Conservation (phyloP, 257 asterid genomes). For the Buddleja alternifolia region DNA sequence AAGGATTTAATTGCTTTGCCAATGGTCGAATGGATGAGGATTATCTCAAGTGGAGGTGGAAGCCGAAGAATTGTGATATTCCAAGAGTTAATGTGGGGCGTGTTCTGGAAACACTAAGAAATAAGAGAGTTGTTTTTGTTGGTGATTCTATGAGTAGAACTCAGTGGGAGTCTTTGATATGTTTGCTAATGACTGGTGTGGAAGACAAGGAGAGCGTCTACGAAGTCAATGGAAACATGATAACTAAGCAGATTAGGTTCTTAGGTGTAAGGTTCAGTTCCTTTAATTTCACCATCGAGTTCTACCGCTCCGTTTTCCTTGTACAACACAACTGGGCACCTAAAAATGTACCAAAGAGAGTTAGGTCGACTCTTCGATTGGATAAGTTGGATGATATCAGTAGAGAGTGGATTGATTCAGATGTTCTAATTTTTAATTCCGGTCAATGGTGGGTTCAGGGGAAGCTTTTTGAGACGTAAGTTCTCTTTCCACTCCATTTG, state of each 20-base stretch:
- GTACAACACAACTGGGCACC: slow-evolving; percentile 71
- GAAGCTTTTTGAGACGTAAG: slow-evolving; percentile 76
- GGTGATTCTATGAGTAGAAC: slow-evolving; percentile 90
- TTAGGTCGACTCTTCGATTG: slow-evolving; percentile 60
- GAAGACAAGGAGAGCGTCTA: slow-evolving; percentile 64
- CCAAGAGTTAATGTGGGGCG: slow-evolving; percentile 51
- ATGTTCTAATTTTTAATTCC: slow-evolving; percentile 69
- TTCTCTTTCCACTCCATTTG: slow-evolving; percentile 22
- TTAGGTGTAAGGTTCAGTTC: slow-evolving; percentile 70
- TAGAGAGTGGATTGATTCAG: slow-evolving; percentile 66
- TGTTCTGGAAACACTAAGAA: slow-evolving; percentile 50
- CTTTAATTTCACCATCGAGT: slow-evolving; percentile 68
- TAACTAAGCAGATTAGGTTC: slow-evolving; percentile 66
- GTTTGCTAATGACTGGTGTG: slow-evolving; percentile 72
- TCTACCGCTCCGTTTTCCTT: slow-evolving; percentile 77
- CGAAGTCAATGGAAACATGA: slow-evolving; percentile 66
- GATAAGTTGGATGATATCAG: slow-evolving; percentile 71
- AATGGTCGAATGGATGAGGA: slow-evolving; percentile 66
- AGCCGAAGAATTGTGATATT: slow-evolving; percentile 63
- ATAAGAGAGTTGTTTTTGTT: slow-evolving; percentile 69
- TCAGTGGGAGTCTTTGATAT: slow-evolving; percentile 86
- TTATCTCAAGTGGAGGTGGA: slow-evolving; percentile 84
- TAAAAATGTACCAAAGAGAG: slow-evolving; percentile 60
- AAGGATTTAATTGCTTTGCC: slow-evolving; percentile 69
- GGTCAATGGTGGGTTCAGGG: slow-evolving; percentile 91